Evolutionary conservation across 331 rosid genomes (phyloP).

Genomic region (Dryas integrifolia): DNA sequence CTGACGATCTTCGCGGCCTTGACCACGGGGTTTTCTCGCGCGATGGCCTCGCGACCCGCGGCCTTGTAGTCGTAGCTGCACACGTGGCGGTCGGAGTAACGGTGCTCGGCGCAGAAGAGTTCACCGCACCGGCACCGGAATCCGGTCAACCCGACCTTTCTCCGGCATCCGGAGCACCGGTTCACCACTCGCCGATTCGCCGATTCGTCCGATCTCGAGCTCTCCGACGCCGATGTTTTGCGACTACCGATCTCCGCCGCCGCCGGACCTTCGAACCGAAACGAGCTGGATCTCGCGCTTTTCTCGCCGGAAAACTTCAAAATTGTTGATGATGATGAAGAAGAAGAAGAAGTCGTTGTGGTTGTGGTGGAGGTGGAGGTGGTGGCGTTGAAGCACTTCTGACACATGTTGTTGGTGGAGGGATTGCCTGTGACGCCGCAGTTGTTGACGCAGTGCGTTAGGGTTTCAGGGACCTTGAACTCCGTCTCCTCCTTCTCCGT

Average conservation of each 20-base stretch:
- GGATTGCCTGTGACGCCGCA: slow-evolving; percentile 79
- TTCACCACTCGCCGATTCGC: slow-evolving; percentile 57
- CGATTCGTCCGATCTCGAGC: slow-evolving; percentile 27
- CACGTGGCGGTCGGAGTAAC: slow-evolving; percentile 90
- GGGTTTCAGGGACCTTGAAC: slow-evolving; percentile 71
- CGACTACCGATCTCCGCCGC: slow-evolving; percentile 17
- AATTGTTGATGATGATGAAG: slow-evolving; percentile 24
- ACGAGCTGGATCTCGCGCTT: slow-evolving; percentile 51
- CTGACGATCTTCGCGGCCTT: slow-evolving; percentile 80
- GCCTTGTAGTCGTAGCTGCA: slow-evolving; percentile 86
- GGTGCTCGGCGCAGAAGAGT: slow-evolving; percentile 76
- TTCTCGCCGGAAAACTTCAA: slow-evolving; percentile 42
- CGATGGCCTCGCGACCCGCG: slow-evolving; percentile 86
- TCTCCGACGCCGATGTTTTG: slow-evolving; percentile 29
- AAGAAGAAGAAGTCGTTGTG: slow-evolving; percentile 21
- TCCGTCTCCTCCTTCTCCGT: slow-evolving; percentile 87
- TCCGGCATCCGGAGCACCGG: slow-evolving; percentile 75
- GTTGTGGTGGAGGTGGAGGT: slow-evolving; percentile 35
- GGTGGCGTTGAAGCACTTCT: slow-evolving; percentile 69
- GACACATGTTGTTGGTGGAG: slow-evolving; percentile 86
- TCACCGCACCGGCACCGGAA: slow-evolving; percentile 95
- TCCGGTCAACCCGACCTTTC: slow-evolving; percentile 80
- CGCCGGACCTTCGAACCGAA: slow-evolving; percentile 24
- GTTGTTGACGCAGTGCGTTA: slow-evolving; percentile 72
- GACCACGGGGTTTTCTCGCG: slow-evolving; percentile 88